These are phyloP conservation scores for Silene uniflora DNA, from an alignment of 148 eudicot genomes.

Conservation along the genomic window DNA sequence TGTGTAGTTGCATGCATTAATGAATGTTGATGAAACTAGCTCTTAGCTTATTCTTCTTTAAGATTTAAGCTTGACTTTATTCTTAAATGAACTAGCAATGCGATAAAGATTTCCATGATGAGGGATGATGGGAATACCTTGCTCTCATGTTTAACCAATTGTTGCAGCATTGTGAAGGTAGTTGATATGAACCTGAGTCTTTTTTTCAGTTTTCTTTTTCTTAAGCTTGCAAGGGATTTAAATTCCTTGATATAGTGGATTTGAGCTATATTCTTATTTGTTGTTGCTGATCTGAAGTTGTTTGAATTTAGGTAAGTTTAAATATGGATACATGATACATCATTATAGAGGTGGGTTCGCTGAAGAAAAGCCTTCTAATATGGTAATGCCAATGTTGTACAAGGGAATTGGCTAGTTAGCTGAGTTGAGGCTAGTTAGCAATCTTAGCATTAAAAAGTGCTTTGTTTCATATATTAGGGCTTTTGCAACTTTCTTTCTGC, in stretches of 20 bases:
- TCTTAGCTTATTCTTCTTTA: slow-evolving; percentile 25
- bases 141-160: slow-evolving; percentile 56
- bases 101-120: slow-evolving; percentile 57
- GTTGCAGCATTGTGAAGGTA: slow-evolving; percentile 57
- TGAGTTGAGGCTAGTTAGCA: slow-evolving; percentile 17
- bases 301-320: slow-evolving; percentile 41
- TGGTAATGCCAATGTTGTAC: slow-evolving; percentile 29
- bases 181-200: slow-evolving; percentile 48
- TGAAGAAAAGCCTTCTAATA: slow-evolving; percentile 29
- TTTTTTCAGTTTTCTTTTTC: slow-evolving; percentile 23
- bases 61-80: slow-evolving; percentile 45
- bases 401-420: slow-evolving; percentile 24
- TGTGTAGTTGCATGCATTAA: slow-evolving; percentile 19
- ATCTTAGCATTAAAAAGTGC: neutral
- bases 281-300: slow-evolving; percentile 30
- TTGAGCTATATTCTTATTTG: slow-evolving; percentile 13
- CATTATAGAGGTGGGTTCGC: slow-evolving; percentile 30
- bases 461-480: slow-evolving; percentile 20
- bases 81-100: slow-evolving; percentile 52
- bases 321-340: slow-evolving; percentile 31
- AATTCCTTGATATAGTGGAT: slow-evolving; percentile 25
- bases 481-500: slow-evolving; percentile 10
- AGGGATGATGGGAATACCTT: slow-evolving; percentile 57
- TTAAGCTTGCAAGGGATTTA: slow-evolving; percentile 16
- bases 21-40: slow-evolving; percentile 23